Conservation (phyloP, 768 basidiomycete species). For the Phlegmacium glaucopus region DNA sequence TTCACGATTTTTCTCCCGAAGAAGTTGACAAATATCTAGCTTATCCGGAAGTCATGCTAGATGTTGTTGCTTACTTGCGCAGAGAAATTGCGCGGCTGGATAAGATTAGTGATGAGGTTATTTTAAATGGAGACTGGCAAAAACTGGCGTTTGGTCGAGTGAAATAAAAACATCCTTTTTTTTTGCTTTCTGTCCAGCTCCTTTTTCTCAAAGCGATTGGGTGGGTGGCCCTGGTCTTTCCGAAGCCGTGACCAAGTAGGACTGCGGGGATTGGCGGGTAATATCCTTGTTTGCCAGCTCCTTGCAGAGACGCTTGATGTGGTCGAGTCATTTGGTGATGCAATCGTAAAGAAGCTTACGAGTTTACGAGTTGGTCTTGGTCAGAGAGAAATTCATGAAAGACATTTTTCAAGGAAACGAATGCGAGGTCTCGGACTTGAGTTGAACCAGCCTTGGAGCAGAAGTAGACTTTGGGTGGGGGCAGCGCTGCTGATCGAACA, state of each 20-base stretch:
- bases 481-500: constrained; percentile 59
- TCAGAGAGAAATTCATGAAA: constrained; percentile 55
- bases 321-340: constrained; percentile 32
- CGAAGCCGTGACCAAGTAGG: constrained; percentile 21
- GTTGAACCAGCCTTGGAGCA: constrained; percentile 15
- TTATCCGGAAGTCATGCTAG: constrained; percentile 74
- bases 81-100: constrained; percentile 73
- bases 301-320: constrained; percentile 36
- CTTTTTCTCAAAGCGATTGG: background rate
- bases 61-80: constrained; percentile 65
- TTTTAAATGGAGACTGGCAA: constrained; percentile 35
- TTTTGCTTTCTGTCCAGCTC: constrained; percentile 14
- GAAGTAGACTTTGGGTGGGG: constrained; percentile 42
- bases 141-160: constrained; percentile 36
- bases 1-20: constrained; percentile 61
- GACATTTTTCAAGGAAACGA: too few relatives aligned
- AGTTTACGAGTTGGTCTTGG: constrained; percentile 43
- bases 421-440: constrained; percentile 22
- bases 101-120: constrained; percentile 38
- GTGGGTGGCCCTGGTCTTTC: constrained; percentile 55
- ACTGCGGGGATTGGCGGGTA: constrained; percentile 45
- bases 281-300: constrained; percentile 53
- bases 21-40: constrained; percentile 67
- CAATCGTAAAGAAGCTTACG: constrained; percentile 27
- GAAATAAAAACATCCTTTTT: background rate